Evolutionary conservation across 176 grass and related monocot genomes (phyloP).

Genomic region (Zea mays): Zm-B73-REFERENCE-NAM-5.0 NC_050097.1:221048501-221049000

Average conservation of each 20-base stretch:
- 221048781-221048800: background rate
- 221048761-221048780: constrained; percentile 1
- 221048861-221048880: constrained; percentile 91
- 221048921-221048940: background rate
- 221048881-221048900: constrained; percentile 87
- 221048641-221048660: constrained; percentile 99
- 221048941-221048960: background rate
- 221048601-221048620: too few relatives aligned
- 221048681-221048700: constrained; percentile 95
- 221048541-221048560: too few relatives aligned
- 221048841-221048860: constrained; percentile 96
- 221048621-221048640: constrained; percentile 27
- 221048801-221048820: constrained; percentile 8
- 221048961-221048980: constrained; percentile 7
- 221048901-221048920: constrained; percentile 29
- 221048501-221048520: constrained; percentile 13
- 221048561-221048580: too few relatives aligned
- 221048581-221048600: too few relatives aligned
- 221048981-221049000: background rate
- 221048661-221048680: constrained; percentile 95
- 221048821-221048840: constrained; percentile 47
- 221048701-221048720: constrained; percentile 87
- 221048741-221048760: constrained; percentile 45
- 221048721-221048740: constrained; percentile 99
- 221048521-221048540: too few relatives aligned